Base-by-base conservation (phyloP, 768 basidiomycete species). In the Lactarius pseudohatsudake region DNA sequence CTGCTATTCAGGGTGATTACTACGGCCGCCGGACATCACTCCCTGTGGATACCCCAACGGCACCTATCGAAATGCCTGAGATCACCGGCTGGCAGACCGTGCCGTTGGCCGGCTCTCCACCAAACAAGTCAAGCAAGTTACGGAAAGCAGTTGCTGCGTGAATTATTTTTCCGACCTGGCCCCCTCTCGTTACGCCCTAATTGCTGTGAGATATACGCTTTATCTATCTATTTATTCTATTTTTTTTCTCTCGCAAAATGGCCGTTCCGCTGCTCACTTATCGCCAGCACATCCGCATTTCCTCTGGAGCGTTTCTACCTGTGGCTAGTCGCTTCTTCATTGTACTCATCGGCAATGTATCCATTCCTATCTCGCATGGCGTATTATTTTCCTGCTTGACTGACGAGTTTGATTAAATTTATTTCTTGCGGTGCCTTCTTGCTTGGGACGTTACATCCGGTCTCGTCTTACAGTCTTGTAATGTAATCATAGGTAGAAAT, bases 41-140 rank as follows among this genome's bases (percentile, higher is more conserved):
- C 10, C 72, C 73, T 6, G 64, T 68, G 40, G 69, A 70, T 7
- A 45, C 68, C 11, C 20, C 62, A 7, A 63, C 22, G 64, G 57
- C 57, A 38, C 50, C 66, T 28, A 55, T 58, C 16, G 70, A 72
- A 9, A 64, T 72, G n/a, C 68, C 76, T 41, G 77, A 77, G 70
- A 75, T 77, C 16, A 75, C 76, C 20, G 77, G 77, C 26, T 77
- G 77, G 77, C 77, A 78, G 67, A 68, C 70, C 22, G 72, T 77
- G 20, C 75, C 76, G 47, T 62, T 77, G 62, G 32, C 72, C 36
- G 75, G 75, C 59, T 69, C 75, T 20, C 68, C 73, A 18, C 58
- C 71, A 40, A 63, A 60, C 58, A 70, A 70, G 62, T 61, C 68
- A 22, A 67, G 71, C 70, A 72, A 74, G 69, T 26, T 70, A 43